These are phyloP conservation scores for Selaginella tamariscina DNA, from an alignment of 75 land plant genomes.

Conservation along the genomic window DNA sequence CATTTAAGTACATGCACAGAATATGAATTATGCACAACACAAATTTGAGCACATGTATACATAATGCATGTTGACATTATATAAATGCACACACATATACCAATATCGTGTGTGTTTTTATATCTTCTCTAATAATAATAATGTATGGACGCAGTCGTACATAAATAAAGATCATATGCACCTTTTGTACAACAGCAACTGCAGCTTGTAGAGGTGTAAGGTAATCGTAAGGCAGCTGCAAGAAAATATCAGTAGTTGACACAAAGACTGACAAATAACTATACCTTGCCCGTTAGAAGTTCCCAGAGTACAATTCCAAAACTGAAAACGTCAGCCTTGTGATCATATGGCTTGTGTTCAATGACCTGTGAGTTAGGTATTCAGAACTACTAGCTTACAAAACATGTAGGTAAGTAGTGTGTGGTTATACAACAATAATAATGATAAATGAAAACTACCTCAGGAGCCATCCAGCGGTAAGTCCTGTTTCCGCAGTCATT, in stretches of 20 bases:
- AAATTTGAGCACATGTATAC: no score
- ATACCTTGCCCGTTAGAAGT: constrained; percentile 88
- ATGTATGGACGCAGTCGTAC: neutral
- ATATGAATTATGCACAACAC: no score
- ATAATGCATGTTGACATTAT: no score
- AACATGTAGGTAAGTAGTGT: neutral
- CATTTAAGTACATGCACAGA: neutral
- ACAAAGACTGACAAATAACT: neutral
- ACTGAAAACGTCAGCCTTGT: constrained; percentile 90
- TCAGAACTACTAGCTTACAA: constrained; percentile 1
- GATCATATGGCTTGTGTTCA: constrained; percentile 97
- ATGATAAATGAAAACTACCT: constrained; percentile 34
- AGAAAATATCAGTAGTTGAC: constrained; percentile 4
- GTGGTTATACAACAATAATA: no score
- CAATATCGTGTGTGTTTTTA: no score
- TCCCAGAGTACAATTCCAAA: constrained; percentile 95
- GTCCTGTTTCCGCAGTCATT: constrained; percentile 99
- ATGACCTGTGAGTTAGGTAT: constrained; percentile 46
- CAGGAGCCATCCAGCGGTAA: constrained; percentile 99
- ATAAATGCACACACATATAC: no score
- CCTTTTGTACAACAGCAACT: constrained; percentile 98
- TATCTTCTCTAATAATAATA: no score
- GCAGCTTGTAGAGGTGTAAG: constrained; percentile 97
- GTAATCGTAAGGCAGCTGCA: constrained; percentile 89
- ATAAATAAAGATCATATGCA: constrained; percentile 12